Evolutionary conservation across 768 basidiomycete genomes (phyloP), one percentile per base, ranked within the genome.

Genomic region (Lactarius psammicola): DNA sequence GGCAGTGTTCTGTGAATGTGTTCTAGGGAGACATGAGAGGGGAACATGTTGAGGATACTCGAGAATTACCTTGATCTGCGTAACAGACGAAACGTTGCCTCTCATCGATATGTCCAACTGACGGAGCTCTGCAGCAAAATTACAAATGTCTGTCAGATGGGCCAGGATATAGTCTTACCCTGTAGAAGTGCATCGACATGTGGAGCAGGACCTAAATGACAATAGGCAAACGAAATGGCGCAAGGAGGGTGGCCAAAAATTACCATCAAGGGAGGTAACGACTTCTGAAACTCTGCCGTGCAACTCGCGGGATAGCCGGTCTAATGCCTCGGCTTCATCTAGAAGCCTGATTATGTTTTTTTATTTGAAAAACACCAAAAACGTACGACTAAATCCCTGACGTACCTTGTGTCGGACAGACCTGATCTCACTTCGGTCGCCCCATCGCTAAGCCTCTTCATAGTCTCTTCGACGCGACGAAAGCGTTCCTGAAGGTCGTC

Each of bases 1-100:
- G 76, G 69, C 81, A 85, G 72, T 87, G 85, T 57, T 83, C 83
- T 2, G 89, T 92, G 71, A 86, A 89, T 6, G 82, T 78, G 71
- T 93, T 93, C 89, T 94, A 66, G 66, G 65, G 7, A 7, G 2
- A 23, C 33, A 53, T 70, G 10, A 60, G 59, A 55, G 38, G 1
- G 23, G 23, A 54, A 49, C 3, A 7, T 34, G 2, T 26, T 26
- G 56, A 49, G 56, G 23, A 51, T n/a, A 28, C 10, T 57, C 18
- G 33, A 13, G 31, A 30, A 28, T n/a, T 60, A 70, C 69, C 69
- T 70, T 70, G 30, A 69, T 36, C 26, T 60, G 53, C 13, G 64
- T 59, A 8, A 69, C 61, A 8, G 62, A 65, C 33, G 55, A 59
- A 36, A 64, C 28, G 53, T 60, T 54, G 44, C 64, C 42, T 56